Percentiles rank a stretch among this genome's conserved stretches.
phyloP scores from a whole-genome alignment of 768 basidiomycete species.

The Phanerochaete carnosa region DNA sequence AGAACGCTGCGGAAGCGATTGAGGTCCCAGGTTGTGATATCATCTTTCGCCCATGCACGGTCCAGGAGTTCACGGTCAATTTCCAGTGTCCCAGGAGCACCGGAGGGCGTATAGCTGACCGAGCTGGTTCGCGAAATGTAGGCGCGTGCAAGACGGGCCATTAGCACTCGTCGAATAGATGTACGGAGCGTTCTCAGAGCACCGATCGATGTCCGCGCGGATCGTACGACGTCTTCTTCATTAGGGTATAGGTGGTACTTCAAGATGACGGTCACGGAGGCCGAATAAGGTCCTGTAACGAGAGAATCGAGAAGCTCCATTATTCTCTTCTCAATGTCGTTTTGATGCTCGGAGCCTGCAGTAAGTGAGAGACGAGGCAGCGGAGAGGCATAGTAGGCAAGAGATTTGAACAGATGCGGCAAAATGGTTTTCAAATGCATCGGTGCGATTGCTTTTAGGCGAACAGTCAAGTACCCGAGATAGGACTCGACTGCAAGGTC shows the following conservation, averaged over 20 bases:
- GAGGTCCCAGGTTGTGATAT: conserved; percentile 65
- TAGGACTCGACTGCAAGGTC: conserved; percentile 64
- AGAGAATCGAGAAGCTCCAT: conserved; percentile 54
- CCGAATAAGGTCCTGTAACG: conserved; percentile 62
- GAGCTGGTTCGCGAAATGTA: conserved; percentile 57
- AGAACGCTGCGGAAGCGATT: conserved; percentile 52
- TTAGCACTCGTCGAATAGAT: conserved; percentile 59
- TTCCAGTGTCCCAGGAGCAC: conserved; percentile 56
- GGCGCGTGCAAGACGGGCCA: conserved; percentile 60
- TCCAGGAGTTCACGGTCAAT: conserved; percentile 66
- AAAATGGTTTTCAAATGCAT: conserved; percentile 52
- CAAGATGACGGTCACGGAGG: conserved; percentile 61
- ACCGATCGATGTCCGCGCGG: conserved; percentile 26
- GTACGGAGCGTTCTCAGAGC: conserved; percentile 53
- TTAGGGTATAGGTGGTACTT: conserved; percentile 56
- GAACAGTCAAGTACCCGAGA: conserved; percentile 57
- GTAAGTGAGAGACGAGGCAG: conserved; percentile 66
- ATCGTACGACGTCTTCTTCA: conserved; percentile 16
- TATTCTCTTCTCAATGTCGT: conserved; percentile 50
- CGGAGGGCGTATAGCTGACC: conserved; percentile 53
- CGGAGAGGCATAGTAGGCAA: conserved; percentile 62
- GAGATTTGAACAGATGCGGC: conserved; percentile 70
- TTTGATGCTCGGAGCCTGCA: conserved; percentile 30
- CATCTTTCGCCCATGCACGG: conserved; percentile 70
- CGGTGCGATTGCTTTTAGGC: conserved; percentile 57